These are phyloP conservation scores for Aquilaria malaccensis DNA, from an alignment of 345 rosid species.

Conservation along the genomic window DNA sequence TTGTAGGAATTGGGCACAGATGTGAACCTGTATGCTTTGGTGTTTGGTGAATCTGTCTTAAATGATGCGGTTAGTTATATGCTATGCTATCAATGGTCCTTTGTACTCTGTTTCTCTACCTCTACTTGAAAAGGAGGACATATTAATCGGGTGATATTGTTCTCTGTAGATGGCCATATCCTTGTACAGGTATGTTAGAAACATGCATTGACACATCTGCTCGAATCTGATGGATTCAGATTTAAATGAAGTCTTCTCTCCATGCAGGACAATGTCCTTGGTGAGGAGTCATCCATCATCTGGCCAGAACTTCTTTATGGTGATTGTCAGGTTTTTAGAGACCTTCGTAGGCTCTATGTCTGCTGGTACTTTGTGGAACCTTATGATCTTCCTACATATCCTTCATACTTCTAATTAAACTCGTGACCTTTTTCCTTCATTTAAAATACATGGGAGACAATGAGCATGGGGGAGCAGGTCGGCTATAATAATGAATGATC, in stretches of 20 bases:
- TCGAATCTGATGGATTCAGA: constrained; percentile 8
- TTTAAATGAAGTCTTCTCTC: constrained; percentile 19
- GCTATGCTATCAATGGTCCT: constrained; percentile 3
- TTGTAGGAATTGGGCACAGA: constrained; percentile 97
- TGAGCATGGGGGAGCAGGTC: constrained; percentile 1
- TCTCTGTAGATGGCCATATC: constrained; percentile 84
- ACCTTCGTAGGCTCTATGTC: constrained; percentile 97
- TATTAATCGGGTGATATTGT: constrained; percentile 8
- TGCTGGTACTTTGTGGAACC: constrained; percentile 52
- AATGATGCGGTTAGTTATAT: constrained; percentile 87
- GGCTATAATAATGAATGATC: too few relatives aligned
- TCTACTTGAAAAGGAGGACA: background rate
- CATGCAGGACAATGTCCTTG: constrained; percentile 89
- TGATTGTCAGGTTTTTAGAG: constrained; percentile 88
- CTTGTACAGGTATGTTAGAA: constrained; percentile 70
- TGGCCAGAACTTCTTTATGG: constrained; percentile 74
- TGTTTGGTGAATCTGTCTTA: constrained; percentile 96
- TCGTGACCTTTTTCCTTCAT: too few relatives aligned
- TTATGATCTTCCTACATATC: constrained; percentile 6
- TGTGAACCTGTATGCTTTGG: constrained; percentile 87
- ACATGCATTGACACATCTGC: constrained; percentile 9
- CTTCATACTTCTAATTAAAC: background rate
- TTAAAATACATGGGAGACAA: too few relatives aligned
- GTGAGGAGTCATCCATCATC: constrained; percentile 62
- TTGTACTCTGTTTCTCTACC: constrained; percentile 13